Conservation (phyloP, 2,329 filamentous ascomycete species). For the Mollisia scopiformis region DNA sequence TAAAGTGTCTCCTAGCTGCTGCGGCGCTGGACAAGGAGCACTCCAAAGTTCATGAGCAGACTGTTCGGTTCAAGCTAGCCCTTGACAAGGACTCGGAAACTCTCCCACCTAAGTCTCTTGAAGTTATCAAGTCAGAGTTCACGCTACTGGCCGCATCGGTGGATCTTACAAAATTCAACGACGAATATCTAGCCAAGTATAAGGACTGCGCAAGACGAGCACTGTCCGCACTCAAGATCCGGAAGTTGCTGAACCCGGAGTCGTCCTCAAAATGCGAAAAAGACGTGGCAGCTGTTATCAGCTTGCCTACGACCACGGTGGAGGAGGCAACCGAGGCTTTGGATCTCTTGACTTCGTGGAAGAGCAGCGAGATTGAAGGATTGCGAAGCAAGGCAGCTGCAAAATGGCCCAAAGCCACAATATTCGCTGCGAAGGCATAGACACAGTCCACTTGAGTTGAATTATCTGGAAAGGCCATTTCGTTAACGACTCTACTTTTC, state of each 20-base stretch:
- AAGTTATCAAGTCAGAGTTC: slow-evolving; percentile 73
- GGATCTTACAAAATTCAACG: slow-evolving; percentile 66
- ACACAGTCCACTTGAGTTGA: no score
- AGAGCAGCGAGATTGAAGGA: slow-evolving; percentile 49
- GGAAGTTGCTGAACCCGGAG: slow-evolving; percentile 59
- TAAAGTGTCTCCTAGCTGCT: slow-evolving; percentile 81
- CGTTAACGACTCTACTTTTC: not conserved
- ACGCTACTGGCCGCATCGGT: slow-evolving; percentile 59
- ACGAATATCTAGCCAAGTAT: slow-evolving; percentile 65
- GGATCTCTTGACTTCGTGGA: slow-evolving; percentile 51
- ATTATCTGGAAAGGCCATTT: no score
- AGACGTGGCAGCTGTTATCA: slow-evolving; percentile 62
- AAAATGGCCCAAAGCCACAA: slow-evolving; percentile 44
- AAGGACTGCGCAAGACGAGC: slow-evolving; percentile 63
- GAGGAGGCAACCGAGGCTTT: slow-evolving; percentile 60
- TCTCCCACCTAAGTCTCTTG: slow-evolving; percentile 65
- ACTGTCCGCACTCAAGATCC: slow-evolving; percentile 64
- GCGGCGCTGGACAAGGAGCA: slow-evolving; percentile 69
- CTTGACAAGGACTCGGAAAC: slow-evolving; percentile 59
- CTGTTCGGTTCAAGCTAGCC: slow-evolving; percentile 67
- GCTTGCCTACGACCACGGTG: slow-evolving; percentile 52
- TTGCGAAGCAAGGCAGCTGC: slow-evolving; percentile 52
- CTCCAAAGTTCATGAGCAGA: slow-evolving; percentile 76
- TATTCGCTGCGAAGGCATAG: slow-evolving; percentile 21
- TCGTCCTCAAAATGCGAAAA: slow-evolving; percentile 61